Evolutionary conservation across 441 rosid genomes (phyloP), one percentile per base, ranked within the genome.

Genomic region (Bocquillonia castaneifolia): DNA sequence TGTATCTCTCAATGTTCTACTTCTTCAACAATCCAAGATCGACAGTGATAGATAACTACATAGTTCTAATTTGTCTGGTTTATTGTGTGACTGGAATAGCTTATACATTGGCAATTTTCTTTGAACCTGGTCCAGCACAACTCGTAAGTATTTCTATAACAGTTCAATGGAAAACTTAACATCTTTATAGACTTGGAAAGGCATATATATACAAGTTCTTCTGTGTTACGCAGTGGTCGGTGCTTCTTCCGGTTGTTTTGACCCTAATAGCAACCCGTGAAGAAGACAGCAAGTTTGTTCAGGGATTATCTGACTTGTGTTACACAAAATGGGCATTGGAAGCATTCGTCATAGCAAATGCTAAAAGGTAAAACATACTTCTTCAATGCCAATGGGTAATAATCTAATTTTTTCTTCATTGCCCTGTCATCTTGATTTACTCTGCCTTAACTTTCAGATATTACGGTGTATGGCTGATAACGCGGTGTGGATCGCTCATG

Each of bases 21-120:
- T 92, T 86, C 88, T 94, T 86, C 89, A 94, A 88, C 85, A 90
- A 88, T 70, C 98, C 99, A 4, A 83, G 98, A 79, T 92, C 99
- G 45, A 72, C 86, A 37, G 84, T 92, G 1, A 40, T 53, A 0
- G 99, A 92, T 75, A 92, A 94, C 56, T 94, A 94, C 68, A 9
- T 75, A 14, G 97, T 94, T 76, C 64, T 92, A 62, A 50, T 86
- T 52, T 92, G 96, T 76, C 92, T 94, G 36, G 98, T 92, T 28
- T 90, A 94, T 69, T 92, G 99, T 63, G 97, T 94, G 37, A 87
- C 94, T 1, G 96, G 99, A 32, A 82, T 94, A 53, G 98, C 97
- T 17, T 94, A 94, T 68, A 63, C 74, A 45, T 71, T 92, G 37
- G 97, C 99, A 79, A 87, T 92, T 70, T 76, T 72, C 80, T 82